Percentiles rank a stretch among this genome's conserved stretches.
phyloP scores from a whole-genome alignment of 2,329 filamentous ascomycete species.

The Amylocarpus encephaloides region DNA sequence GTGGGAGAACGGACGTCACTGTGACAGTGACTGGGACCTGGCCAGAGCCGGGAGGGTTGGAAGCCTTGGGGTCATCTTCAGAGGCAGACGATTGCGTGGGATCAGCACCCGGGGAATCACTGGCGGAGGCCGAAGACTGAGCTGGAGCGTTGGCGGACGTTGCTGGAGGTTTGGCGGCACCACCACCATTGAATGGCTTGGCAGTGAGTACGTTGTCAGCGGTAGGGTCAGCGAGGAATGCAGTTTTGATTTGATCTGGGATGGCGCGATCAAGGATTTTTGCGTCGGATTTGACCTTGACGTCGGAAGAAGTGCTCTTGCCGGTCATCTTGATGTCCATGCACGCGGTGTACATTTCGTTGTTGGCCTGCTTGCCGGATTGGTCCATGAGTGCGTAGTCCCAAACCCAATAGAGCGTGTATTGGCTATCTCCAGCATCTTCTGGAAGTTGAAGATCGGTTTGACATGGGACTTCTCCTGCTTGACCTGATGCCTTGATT shows the following conservation, averaged over 20 bases:
- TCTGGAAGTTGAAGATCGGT: constrained; percentile 69
- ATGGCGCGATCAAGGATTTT: constrained; percentile 3
- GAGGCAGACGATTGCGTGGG: constrained; percentile 8
- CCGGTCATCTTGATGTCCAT: constrained; percentile 41
- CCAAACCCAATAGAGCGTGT: constrained; percentile 95
- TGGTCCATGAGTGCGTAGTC: constrained; percentile 67
- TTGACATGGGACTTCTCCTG: constrained; percentile 66
- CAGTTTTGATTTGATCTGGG: constrained; percentile 5
- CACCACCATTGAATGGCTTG: constrained; percentile 4
- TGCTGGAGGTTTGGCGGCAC: neutral
- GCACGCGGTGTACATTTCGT: constrained; percentile 55
- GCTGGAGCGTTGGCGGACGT: too few relatives aligned
- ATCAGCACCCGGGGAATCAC: neutral
- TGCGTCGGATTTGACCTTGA: neutral
- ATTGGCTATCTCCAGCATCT: constrained; percentile 54
- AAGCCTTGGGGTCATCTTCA: constrained; percentile 4
- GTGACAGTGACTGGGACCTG: constrained; percentile 32
- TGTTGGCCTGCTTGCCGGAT: constrained; percentile 37
- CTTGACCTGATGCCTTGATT: constrained; percentile 42
- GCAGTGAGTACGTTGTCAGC: neutral
- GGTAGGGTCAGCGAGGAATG: constrained; percentile 9
- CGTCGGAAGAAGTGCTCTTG: constrained; percentile 6
- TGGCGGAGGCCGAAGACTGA: too few relatives aligned
- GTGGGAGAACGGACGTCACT: constrained; percentile 33
- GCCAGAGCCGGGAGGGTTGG: constrained; percentile 13